A percentile compares a stretch with the other conserved stretches of the same genome.
Evolutionary conservation across 2,329 filamentous ascomycete genomes (phyloP).

Genomic region (Bipolaris sorokiniana): DNA sequence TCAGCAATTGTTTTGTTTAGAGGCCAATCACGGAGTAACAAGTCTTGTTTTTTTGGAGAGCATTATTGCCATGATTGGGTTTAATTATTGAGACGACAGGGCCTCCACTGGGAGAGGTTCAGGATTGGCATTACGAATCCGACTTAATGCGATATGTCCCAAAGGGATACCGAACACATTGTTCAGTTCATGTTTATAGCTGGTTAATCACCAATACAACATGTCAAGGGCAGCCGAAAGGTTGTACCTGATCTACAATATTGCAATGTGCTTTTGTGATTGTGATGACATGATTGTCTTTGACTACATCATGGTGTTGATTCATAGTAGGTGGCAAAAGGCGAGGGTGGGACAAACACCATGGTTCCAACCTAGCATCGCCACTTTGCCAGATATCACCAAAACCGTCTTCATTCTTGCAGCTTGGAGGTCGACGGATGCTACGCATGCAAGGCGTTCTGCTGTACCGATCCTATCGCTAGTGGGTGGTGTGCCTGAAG

Average conservation of each 20-base stretch:
- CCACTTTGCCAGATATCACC: too few relatives aligned
- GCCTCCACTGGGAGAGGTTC: neutral
- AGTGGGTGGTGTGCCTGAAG: neutral
- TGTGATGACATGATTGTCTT: neutral
- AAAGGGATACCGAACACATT: neutral
- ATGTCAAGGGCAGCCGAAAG: neutral
- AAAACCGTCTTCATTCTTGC: too few relatives aligned
- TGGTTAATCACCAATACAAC: constrained; percentile 4
- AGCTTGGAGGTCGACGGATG: too few relatives aligned
- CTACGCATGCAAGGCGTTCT: neutral
- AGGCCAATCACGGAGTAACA: constrained; percentile 13
- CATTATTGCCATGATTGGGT: constrained; percentile 9
- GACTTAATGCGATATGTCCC: constrained; percentile 9
- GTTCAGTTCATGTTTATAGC: constrained; percentile 4
- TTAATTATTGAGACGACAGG: constrained; percentile 7
- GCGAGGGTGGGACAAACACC: too few relatives aligned
- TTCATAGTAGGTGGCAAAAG: too few relatives aligned
- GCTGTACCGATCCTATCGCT: neutral
- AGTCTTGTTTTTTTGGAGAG: constrained; percentile 7
- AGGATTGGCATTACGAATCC: constrained; percentile 2
- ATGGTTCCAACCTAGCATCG: too few relatives aligned
- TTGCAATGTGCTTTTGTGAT: neutral
- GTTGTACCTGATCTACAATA: neutral
- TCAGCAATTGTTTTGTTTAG: constrained; percentile 9
- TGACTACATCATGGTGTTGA: too few relatives aligned